These are phyloP conservation scores for Clarireedia monteithiana DNA, from an alignment of 2,329 filamentous ascomycete species.

Conservation along the genomic window DNA sequence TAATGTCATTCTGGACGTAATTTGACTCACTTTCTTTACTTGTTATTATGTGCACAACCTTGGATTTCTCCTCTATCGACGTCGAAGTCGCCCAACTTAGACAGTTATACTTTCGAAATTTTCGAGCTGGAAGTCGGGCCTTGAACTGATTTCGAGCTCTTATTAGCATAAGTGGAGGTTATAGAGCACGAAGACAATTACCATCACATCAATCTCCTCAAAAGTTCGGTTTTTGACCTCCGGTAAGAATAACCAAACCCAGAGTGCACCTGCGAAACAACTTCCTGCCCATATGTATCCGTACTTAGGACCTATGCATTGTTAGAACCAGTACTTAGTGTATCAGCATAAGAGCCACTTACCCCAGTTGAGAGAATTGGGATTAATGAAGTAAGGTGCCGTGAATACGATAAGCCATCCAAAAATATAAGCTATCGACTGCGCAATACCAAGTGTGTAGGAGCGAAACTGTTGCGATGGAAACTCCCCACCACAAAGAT, in stretches of 20 bases:
- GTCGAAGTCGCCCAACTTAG: background rate
- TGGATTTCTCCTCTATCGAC: too few species aligned
- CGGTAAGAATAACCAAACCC: conserved; percentile 55
- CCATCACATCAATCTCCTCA: conserved; percentile 69
- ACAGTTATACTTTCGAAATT: background rate
- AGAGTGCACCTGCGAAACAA: conserved; percentile 34
- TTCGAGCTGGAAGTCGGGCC: background rate
- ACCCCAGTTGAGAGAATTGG: background rate
- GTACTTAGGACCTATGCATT: conserved; percentile 42
- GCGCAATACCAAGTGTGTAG: conserved; percentile 48
- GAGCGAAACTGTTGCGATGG: conserved; percentile 48
- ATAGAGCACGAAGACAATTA: conserved; percentile 14
- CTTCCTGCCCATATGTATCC: conserved; percentile 49
- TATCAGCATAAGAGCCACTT: background rate
- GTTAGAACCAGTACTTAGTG: background rate
- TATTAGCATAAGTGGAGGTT: background rate
- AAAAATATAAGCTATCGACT: conserved; percentile 37
- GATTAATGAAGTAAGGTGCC: background rate
- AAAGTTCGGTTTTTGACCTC: conserved; percentile 74
- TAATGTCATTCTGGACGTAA: too few species aligned
- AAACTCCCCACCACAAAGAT: conserved; percentile 49
- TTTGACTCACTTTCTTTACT: too few species aligned
- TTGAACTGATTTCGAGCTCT: background rate
- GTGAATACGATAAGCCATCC: background rate
- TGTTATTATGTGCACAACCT: too few species aligned